phyloP scores from a whole-genome alignment of 1,284 basidiomycete genomes.

The Puccinia polysora region DNA sequence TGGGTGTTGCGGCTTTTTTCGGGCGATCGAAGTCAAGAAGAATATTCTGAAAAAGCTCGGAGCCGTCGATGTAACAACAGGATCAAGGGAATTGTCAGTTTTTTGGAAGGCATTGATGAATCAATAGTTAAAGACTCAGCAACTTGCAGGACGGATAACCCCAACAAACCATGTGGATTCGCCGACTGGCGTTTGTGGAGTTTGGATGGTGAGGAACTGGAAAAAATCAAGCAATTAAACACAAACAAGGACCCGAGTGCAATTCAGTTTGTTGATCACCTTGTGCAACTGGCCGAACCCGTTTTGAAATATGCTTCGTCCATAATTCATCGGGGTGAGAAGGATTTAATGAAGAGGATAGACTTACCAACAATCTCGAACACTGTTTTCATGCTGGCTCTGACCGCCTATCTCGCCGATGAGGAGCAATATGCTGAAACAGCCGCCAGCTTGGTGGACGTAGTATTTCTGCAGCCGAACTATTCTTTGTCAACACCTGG shows the following conservation, averaged over 20 bases:
- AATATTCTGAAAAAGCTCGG: conserved; percentile 47
- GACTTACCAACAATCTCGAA: conserved; percentile 2
- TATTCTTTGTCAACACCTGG: neutral
- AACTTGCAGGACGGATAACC: neutral
- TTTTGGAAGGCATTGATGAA: conserved; percentile 51
- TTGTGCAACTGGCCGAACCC: conserved; percentile 41
- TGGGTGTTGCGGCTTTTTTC: conserved; percentile 52
- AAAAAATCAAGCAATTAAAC: conserved; percentile 46
- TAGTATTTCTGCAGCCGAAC: conserved; percentile 14
- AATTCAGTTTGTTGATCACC: conserved; percentile 44
- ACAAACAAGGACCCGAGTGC: conserved; percentile 44
- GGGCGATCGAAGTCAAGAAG: conserved; percentile 50
- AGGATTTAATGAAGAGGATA: neutral
- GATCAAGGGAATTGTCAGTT: conserved; percentile 51
- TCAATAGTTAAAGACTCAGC: conserved; percentile 1
- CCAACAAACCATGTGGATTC: conserved; percentile 47
- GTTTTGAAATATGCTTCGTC: conserved; percentile 12
- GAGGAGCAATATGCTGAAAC: conserved; percentile 30
- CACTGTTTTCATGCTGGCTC: conserved; percentile 11
- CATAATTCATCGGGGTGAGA: conserved; percentile 23
- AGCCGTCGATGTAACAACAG: conserved; percentile 50
- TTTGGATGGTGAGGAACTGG: conserved; percentile 46
- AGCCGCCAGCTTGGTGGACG: conserved; percentile 44
- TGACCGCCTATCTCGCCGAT: conserved; percentile 12
- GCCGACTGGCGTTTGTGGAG: conserved; percentile 47